Conservation (phyloP, 2,329 filamentous ascomycete genomes). For the Diaporthe citriasiana region DNA sequence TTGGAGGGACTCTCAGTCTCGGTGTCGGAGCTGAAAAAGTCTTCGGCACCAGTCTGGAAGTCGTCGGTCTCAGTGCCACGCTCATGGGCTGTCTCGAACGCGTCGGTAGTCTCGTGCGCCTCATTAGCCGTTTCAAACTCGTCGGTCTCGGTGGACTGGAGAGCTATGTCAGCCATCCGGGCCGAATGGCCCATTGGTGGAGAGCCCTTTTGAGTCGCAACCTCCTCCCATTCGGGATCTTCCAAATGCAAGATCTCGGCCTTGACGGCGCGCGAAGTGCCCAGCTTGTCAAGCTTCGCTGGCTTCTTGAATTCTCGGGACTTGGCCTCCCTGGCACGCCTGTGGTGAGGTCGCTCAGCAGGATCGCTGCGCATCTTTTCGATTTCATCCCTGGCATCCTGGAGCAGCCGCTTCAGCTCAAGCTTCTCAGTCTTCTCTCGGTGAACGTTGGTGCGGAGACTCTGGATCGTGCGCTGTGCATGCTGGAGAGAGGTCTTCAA, state of each 20-base stretch:
- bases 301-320: conserved; percentile 84
- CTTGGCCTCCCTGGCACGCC: conserved; percentile 73
- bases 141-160: conserved; percentile 64
- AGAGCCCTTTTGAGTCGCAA: conserved; percentile 48
- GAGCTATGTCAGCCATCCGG: conserved; percentile 38
- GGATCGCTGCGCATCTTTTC: conserved; percentile 76
- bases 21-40: conserved; percentile 81
- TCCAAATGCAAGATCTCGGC: conserved; percentile 87
- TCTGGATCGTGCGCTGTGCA: conserved; percentile 96
- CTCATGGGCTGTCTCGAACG: conserved; percentile 81
- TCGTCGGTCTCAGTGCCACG: conserved; percentile 90
- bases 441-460: conserved; percentile 93
- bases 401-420: conserved; percentile 93
- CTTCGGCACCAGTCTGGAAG: conserved; percentile 94
- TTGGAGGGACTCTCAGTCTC: conserved; percentile 81
- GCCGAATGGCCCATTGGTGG: conserved; percentile 36
- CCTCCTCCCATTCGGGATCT: conserved; percentile 92
- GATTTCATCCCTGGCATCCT: conserved; percentile 93
- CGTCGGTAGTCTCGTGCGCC: conserved; percentile 80
- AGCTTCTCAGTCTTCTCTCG: conserved; percentile 99
- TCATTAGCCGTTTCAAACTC: conserved; percentile 88
- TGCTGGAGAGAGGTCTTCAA: conserved; percentile 94
- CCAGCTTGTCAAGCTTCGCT: conserved; percentile 75
- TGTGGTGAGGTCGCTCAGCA: conserved; percentile 54
- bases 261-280: conserved; percentile 78